Percentiles rank a stretch among this genome's conserved stretches.
phyloP scores from a whole-genome alignment of 108 stramenopile genomes.

The Schizochytrium sp. region DNA sequence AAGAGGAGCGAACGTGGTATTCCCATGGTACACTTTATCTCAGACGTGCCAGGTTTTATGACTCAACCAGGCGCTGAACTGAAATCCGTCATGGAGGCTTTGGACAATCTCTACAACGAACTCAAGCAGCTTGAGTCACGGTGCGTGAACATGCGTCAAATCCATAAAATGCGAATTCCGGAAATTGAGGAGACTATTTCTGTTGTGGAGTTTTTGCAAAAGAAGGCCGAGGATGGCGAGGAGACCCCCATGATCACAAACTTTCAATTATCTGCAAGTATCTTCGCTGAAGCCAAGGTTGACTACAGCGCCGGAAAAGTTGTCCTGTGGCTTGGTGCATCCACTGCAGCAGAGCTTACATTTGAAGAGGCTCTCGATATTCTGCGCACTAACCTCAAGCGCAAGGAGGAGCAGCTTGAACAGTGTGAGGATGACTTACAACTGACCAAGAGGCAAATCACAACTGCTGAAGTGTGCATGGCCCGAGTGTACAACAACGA shows the following conservation, averaged over 20 bases:
- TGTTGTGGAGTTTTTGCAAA: slow-evolving; percentile 37
- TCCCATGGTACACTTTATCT: slow-evolving; percentile 43
- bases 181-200: slow-evolving; percentile 50
- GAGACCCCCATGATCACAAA: slow-evolving; percentile 47
- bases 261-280: slow-evolving; percentile 44
- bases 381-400: slow-evolving; percentile 20
- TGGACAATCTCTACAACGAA: slow-evolving; percentile 34
- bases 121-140: not conserved
- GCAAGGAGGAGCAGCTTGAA: slow-evolving; percentile 45
- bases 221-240: slow-evolving; percentile 46
- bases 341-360: slow-evolving; percentile 46
- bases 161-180: slow-evolving; percentile 28
- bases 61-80: slow-evolving; percentile 15
- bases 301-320: slow-evolving; percentile 47
- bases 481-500: slow-evolving; percentile 58
- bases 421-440: slow-evolving; percentile 16
- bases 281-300: slow-evolving; percentile 58
- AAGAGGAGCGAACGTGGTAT: slow-evolving; percentile 10
- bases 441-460: slow-evolving; percentile 33
- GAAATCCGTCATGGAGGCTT: slow-evolving; percentile 52
- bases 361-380: slow-evolving; percentile 44
- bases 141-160: slow-evolving; percentile 30
- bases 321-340: slow-evolving; percentile 51
- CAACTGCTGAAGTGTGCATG: slow-evolving; percentile 50
- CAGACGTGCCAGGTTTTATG: slow-evolving; percentile 54